Conservation (phyloP, 257 asterid species). For the Solanum pimpinellifolium region DNA sequence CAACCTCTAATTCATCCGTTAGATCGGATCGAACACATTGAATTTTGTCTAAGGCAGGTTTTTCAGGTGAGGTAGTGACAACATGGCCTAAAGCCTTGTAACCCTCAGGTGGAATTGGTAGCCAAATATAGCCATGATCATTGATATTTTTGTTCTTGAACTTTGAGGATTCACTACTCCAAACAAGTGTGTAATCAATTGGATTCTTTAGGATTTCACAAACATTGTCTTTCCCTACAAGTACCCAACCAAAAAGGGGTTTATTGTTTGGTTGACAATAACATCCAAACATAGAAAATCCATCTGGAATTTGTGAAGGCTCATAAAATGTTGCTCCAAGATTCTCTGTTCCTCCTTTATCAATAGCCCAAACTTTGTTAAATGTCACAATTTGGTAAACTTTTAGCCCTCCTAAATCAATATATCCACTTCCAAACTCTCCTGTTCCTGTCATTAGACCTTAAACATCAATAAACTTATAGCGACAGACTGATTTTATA, state of each 20-base stretch:
- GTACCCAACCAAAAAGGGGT: conserved; percentile 56
- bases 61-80: conserved; percentile 47
- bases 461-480: background rate
- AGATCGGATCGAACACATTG: conserved; percentile 53
- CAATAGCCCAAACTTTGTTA: conserved; percentile 32
- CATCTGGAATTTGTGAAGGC: conserved; percentile 68
- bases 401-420: conserved; percentile 73
- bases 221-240: conserved; percentile 52
- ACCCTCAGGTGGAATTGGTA: conserved; percentile 67
- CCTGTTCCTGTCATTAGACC: conserved; percentile 24
- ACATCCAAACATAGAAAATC: conserved; percentile 70
- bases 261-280: conserved; percentile 64
- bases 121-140: conserved; percentile 50
- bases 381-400: conserved; percentile 43
- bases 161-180: conserved; percentile 15
- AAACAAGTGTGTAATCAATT: conserved; percentile 45
- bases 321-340: conserved; percentile 70
- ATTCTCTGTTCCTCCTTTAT: conserved; percentile 41
- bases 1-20: conserved; percentile 52
- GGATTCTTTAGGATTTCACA: conserved; percentile 47
- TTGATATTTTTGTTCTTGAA: background rate
- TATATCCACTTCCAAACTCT: conserved; percentile 43
- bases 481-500: background rate
- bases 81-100: conserved; percentile 56
- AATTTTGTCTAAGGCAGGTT: conserved; percentile 53